phyloP scores from a whole-genome alignment of 345 rosid species.

The Gossypium stocksii region DNA sequence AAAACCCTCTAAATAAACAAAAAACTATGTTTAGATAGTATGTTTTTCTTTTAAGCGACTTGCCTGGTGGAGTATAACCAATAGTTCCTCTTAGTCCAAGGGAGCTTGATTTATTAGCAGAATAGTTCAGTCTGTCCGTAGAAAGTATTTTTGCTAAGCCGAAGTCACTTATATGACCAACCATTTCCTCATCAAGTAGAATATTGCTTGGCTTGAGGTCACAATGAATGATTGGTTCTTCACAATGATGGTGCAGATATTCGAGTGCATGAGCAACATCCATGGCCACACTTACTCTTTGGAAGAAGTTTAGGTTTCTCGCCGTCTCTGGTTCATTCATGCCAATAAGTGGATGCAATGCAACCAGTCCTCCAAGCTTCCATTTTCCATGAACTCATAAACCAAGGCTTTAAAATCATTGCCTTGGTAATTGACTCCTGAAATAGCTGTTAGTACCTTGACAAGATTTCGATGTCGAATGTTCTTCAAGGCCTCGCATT shows the following conservation, averaged over 20 bases:
- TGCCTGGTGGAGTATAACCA: constrained; percentile 30
- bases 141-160: not conserved
- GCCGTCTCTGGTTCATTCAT: not conserved
- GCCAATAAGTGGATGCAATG: constrained; percentile 10
- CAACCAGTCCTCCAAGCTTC: constrained; percentile 18
- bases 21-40: not conserved
- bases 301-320: not conserved
- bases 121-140: not conserved
- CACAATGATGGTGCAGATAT: constrained; percentile 20
- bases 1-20: not conserved
- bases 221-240: constrained; percentile 19
- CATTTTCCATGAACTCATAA: constrained; percentile 16
- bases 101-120: not conserved
- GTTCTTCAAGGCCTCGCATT: constrained; percentile 2
- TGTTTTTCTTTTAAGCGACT: not conserved
- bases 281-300: not conserved
- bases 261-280: constrained; percentile 21
- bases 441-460: constrained; percentile 24
- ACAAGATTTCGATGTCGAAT: constrained; percentile 43
- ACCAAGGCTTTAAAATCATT: constrained; percentile 15
- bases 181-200: constrained; percentile 11
- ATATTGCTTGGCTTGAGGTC: constrained; percentile 23
- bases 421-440: not conserved
- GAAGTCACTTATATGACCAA: constrained; percentile 9
- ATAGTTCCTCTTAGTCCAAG: constrained; percentile 17